A percentile compares a stretch with the other conserved stretches of the same genome.
These are phyloP conservation scores for Phialophora verrucosa DNA, from an alignment of 2,329 filamentous ascomycete species.

Conservation along the genomic window DNA sequence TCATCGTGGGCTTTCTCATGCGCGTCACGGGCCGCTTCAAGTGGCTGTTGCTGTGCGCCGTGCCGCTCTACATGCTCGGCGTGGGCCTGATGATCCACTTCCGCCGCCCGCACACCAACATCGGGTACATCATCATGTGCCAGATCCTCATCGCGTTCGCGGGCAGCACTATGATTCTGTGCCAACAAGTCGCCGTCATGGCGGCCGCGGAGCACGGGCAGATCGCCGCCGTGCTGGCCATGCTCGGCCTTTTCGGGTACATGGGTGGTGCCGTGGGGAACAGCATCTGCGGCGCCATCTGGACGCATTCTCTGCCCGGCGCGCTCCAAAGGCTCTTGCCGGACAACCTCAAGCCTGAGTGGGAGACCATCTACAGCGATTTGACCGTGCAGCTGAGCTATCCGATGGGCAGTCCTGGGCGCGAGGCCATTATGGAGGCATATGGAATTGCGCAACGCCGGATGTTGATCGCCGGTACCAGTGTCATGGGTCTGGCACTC, in stretches of 20 bases:
- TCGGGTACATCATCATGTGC: slow-evolving; percentile 64
- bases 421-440: too few species aligned
- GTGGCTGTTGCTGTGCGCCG: slow-evolving; percentile 58
- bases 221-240: slow-evolving; percentile 66
- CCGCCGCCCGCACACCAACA: slow-evolving; percentile 58
- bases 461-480: too few species aligned
- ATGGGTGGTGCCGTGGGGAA: slow-evolving; percentile 30
- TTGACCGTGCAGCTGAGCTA: too few species aligned
- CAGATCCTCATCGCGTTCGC: slow-evolving; percentile 62
- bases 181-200: slow-evolving; percentile 65
- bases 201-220: slow-evolving; percentile 66
- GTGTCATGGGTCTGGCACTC: too few species aligned
- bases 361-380: too few species aligned
- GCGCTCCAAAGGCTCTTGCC: too few species aligned
- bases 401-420: too few species aligned
- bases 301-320: too few species aligned
- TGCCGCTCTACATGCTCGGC: slow-evolving; percentile 62
- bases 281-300: too few species aligned
- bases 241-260: slow-evolving; percentile 65
- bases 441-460: too few species aligned
- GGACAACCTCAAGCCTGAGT: too few species aligned
- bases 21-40: slow-evolving; percentile 60
- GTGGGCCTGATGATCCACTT: slow-evolving; percentile 65
- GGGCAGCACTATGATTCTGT: slow-evolving; percentile 63
- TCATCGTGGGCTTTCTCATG: slow-evolving; percentile 43